A percentile compares a stretch with the other conserved stretches of the same genome.
Conservation (phyloP, 192 early-diverging fungal species). For the Phlyctochytrium arcticum region DNA sequence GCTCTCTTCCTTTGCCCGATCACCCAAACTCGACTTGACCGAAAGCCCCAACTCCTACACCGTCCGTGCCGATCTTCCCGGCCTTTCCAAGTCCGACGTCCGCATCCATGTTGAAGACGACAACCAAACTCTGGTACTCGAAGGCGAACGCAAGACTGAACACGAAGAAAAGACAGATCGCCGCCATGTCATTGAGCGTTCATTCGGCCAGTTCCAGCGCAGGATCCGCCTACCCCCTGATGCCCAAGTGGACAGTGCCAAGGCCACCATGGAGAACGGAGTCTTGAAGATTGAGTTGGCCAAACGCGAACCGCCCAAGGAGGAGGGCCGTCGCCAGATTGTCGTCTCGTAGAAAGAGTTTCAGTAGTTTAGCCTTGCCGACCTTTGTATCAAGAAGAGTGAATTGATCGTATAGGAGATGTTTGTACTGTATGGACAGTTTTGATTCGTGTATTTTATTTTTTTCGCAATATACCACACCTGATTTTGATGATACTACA, state of each 20-base stretch:
- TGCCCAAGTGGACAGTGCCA: slow-evolving; percentile 27
- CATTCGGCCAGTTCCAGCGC: slow-evolving; percentile 33
- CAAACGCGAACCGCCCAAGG: slow-evolving; percentile 22
- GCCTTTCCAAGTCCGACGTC: slow-evolving; percentile 34
- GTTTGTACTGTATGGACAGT: too few relatives aligned
- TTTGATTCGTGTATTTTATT: too few relatives aligned
- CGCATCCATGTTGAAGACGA: slow-evolving; percentile 23
- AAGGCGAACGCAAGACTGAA: slow-evolving; percentile 32
- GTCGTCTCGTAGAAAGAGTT: too few relatives aligned
- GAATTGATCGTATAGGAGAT: too few relatives aligned
- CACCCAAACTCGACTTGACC: slow-evolving; percentile 29
- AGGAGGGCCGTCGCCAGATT: too few relatives aligned
- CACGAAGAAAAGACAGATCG: slow-evolving; percentile 27
- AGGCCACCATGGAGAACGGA: slow-evolving; percentile 36
- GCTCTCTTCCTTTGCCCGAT: slow-evolving; percentile 10
- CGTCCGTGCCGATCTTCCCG: slow-evolving; percentile 35
- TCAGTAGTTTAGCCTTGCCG: too few relatives aligned
- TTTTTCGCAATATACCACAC: too few relatives aligned
- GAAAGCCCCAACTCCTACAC: slow-evolving; percentile 28
- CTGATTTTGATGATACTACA: too few relatives aligned
- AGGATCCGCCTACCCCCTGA: slow-evolving; percentile 32
- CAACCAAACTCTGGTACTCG: slow-evolving; percentile 29
- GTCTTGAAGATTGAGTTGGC: slow-evolving; percentile 31
- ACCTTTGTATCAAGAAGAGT: too few relatives aligned
- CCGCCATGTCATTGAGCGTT: slow-evolving; percentile 33